Evolutionary conservation across 106 monocot species (phyloP), one percentile per base, ranked within the genome.

Genomic region (Apostasia ramifera): DNA sequence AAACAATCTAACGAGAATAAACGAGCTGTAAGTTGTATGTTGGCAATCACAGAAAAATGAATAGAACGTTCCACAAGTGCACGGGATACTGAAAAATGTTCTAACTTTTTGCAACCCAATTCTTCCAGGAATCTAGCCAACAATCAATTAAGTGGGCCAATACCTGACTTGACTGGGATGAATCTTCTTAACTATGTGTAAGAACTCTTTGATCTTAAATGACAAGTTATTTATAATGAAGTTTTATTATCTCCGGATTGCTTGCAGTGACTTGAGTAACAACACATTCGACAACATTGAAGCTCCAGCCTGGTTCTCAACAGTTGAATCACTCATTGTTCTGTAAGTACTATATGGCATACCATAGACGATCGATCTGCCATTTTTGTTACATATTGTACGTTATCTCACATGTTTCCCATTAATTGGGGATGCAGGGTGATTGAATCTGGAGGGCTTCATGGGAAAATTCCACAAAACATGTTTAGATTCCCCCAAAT

Each of bases 221-320:
- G 43, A 50, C 11, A 50, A 53, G 1, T 69, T 9, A 0, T 14
- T 52, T 7, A 37, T 37, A 50, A 66, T 37, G 1, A 55, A 55
- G 26, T 61, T 15, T 50, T 1, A 13, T 13, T 59, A 9, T 13
- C 52, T 8, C 61, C 6, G 40, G 48, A 58, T 62, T 13, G 3
- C 45, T 2, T 59, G 5, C 81, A 95, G 95, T 75, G 92, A 95
- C 71, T 77, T 95, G 61, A 95, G 95, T 76, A 95, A 95, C 80
- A 95, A 95, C 66, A 73, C 42, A 15, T 95, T 95, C 71, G 71
- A 63, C 47, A 15, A 62, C 10, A 75, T 76, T 52, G 70, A 72
- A 73, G 86, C 72, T 74, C 95, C 95, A 46, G 26, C 41, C 12
- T 92, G 92, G 92, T 77, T 97, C 67, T 75, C 80, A 9, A 77